A percentile compares a stretch with the other conserved stretches of the same genome.
These are phyloP conservation scores for Ligustrum vulgare DNA, from an alignment of 257 asterid species.

Conservation along the genomic window DNA sequence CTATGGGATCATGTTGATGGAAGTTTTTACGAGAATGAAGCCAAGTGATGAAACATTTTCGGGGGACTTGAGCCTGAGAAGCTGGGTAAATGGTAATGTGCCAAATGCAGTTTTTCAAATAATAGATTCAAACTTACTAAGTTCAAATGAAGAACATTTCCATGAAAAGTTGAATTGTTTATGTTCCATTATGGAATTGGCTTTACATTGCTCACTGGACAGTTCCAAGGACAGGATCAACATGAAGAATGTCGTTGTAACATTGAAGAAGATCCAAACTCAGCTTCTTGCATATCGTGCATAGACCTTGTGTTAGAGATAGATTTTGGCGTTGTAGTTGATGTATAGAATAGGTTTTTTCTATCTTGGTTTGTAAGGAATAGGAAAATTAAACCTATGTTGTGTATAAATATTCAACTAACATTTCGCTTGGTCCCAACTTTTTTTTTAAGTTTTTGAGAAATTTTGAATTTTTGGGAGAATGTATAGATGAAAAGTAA, in stretches of 20 bases:
- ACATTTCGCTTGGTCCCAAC: too few relatives aligned
- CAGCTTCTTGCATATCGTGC: neutral
- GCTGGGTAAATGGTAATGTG: constrained; percentile 5
- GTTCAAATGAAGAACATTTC: constrained; percentile 4
- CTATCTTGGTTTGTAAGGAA: too few relatives aligned
- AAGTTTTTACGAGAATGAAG: constrained; percentile 28
- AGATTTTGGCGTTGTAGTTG: too few relatives aligned
- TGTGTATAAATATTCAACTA: too few relatives aligned
- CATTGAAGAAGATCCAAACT: constrained; percentile 5
- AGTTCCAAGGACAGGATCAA: constrained; percentile 13
- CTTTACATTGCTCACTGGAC: constrained; percentile 8
- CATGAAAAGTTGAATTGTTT: constrained; percentile 8
- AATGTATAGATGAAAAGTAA: too few relatives aligned
- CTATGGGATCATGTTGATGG: constrained; percentile 32
- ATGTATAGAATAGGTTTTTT: too few relatives aligned
- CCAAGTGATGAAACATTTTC: constrained; percentile 22
- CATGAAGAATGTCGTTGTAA: constrained; percentile 13
- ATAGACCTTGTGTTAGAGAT: neutral
- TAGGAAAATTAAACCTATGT: too few relatives aligned
- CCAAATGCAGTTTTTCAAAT: constrained; percentile 2
- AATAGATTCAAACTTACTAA: constrained; percentile 20
- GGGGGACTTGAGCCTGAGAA: constrained; percentile 22
- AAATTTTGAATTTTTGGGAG: too few relatives aligned
- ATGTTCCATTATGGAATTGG: constrained; percentile 18
- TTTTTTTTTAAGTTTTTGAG: too few relatives aligned